phyloP scores from a whole-genome alignment of 805 yeast genomes.

The Teunomyces gatunensis region DNA sequence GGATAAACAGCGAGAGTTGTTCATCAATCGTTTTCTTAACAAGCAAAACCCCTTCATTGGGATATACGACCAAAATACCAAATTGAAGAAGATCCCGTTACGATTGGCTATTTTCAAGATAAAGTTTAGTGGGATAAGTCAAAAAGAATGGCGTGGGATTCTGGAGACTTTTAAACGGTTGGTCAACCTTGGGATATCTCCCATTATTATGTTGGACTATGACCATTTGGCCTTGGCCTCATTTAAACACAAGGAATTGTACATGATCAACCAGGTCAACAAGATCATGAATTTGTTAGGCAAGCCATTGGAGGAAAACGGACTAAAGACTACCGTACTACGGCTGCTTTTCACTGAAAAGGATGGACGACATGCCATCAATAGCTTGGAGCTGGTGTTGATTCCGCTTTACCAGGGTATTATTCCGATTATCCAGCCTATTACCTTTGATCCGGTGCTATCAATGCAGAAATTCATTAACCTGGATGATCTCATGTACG shows the following conservation, averaged over 20 bases:
- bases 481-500: constrained; percentile 22
- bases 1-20: constrained; percentile 29
- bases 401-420: constrained; percentile 45
- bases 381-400: constrained; percentile 29
- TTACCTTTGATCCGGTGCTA: constrained; percentile 13
- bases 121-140: constrained; percentile 33
- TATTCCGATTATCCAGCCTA: constrained; percentile 68
- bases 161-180: constrained; percentile 56
- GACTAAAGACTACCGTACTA: constrained; percentile 23
- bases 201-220: constrained; percentile 49
- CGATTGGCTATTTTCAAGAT: constrained; percentile 59
- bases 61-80: constrained; percentile 26
- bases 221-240: constrained; percentile 18
- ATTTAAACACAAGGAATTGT: constrained; percentile 31
- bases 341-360: constrained; percentile 24
- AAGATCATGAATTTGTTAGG: constrained; percentile 24
- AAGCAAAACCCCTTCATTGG: constrained; percentile 32
- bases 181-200: constrained; percentile 66
- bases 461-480: constrained; percentile 25
- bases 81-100: constrained; percentile 40
- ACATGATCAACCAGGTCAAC: constrained; percentile 31
- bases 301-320: constrained; percentile 13
- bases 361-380: constrained; percentile 10
- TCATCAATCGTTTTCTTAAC: constrained; percentile 31
- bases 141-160: constrained; percentile 42